Evolutionary conservation across 257 asterid genomes (phyloP), one percentile per base, ranked within the genome.

Genomic region (Solanum chaucha): DNA sequence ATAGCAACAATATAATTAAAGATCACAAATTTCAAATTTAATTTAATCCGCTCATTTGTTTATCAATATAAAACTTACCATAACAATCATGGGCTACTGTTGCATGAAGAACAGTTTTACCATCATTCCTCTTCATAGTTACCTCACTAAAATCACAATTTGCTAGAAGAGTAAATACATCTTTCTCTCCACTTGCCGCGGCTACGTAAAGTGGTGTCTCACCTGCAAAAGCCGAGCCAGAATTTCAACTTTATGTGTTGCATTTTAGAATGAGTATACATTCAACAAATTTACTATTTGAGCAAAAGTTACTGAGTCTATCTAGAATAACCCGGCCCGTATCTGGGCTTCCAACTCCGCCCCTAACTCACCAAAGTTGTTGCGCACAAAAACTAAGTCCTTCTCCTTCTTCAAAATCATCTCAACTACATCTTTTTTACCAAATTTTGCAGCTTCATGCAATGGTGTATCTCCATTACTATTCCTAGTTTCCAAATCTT

Each of bases 201-300:
- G 89, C 86, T 2, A 87, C 86, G 5, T 84, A 67, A 46, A 87
- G 86, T 6, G 89, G 83, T 19, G 86, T 81, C 70, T 87, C 89
- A 5, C 88, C 74, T 72, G 10, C 46, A 8, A 9, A 72, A 19
- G 2, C 8, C 44, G 1, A 72, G 2, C 0, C 2, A 72, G 2
- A 1, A 72, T 72, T 72, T 72, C 8, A 72, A 72, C 9, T 34
- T 72, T 10, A 61, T 61, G 30, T 61, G 3, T 61, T 61, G 14
- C 0, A 9, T 71, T 71, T 34, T 64, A 61, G 70, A 61, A 22
- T 65, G 72, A 65, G 46, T 71, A 17, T 1, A 4, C 22, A 71
- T 14, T 17, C 36, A 12, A 70, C 1, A 70, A 30, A 70, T 30
- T 30, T 9, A 71, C 7, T 3, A 1, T 32, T 15, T 32, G 14